Percentiles rank a stretch among this genome's conserved stretches.
These are phyloP conservation scores for Lepidium africanum DNA, from an alignment of 345 rosid genomes.

Conservation along the genomic window DNA sequence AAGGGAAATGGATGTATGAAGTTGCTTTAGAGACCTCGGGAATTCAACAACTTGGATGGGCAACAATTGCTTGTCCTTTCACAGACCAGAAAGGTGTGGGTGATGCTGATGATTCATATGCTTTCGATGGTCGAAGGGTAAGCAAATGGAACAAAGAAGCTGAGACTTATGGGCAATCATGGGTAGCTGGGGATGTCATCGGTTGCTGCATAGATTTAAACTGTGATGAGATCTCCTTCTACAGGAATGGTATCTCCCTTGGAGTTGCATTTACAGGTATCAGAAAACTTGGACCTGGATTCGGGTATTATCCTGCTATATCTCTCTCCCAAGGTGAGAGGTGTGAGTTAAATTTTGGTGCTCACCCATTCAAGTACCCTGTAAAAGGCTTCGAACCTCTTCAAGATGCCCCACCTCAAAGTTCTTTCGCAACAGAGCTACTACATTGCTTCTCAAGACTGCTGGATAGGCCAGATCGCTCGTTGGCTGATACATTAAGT, in stretches of 20 bases:
- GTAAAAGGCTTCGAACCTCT: constrained; percentile 61
- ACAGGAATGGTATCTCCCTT: constrained; percentile 71
- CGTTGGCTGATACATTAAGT: constrained; percentile 56
- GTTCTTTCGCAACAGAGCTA: constrained; percentile 42
- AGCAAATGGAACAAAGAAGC: constrained; percentile 83
- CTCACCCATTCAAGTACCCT: constrained; percentile 71
- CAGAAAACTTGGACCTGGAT: constrained; percentile 72
- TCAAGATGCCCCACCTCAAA: constrained; percentile 49
- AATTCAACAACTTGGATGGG: constrained; percentile 95
- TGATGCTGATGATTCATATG: constrained; percentile 97
- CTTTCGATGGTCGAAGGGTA: constrained; percentile 92
- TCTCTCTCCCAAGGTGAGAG: constrained; percentile 94
- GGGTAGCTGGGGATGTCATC: constrained; percentile 91
- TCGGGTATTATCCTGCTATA: constrained; percentile 85
- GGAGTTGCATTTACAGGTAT: constrained; percentile 76
- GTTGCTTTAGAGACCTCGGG: constrained; percentile 89
- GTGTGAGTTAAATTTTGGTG: constrained; percentile 81
- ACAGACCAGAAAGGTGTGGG: constrained; percentile 95
- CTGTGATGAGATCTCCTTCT: constrained; percentile 64
- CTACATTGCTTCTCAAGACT: constrained; percentile 71
- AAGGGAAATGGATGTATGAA: constrained; percentile 99
- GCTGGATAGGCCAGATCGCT: constrained; percentile 51
- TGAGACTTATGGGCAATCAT: constrained; percentile 75
- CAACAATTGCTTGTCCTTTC: constrained; percentile 79
- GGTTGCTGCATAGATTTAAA: constrained; percentile 90